These are phyloP conservation scores for Tricholoma sp. DNA, from an alignment of 768 basidiomycete genomes.

Conservation along the genomic window DNA sequence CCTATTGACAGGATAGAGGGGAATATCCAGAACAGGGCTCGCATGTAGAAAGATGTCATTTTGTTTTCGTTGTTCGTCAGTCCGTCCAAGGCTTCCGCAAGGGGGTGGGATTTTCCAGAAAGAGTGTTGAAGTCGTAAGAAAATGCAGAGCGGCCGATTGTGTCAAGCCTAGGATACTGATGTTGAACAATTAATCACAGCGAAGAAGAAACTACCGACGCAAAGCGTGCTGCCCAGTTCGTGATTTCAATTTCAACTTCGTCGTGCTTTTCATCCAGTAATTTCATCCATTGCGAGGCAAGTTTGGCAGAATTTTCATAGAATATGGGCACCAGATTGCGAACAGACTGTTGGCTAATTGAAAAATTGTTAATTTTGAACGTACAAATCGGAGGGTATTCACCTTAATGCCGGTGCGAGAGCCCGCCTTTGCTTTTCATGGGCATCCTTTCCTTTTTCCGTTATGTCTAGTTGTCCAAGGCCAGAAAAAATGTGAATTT, in stretches of 20 bases:
- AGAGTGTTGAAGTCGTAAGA: conserved; percentile 58
- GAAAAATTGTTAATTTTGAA: neutral
- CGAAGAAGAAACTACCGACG: conserved; percentile 31
- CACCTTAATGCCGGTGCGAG: conserved; percentile 58
- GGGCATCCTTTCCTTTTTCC: conserved; percentile 44
- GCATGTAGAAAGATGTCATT: conserved; percentile 56
- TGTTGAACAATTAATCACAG: neutral
- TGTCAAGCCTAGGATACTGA: conserved; percentile 42
- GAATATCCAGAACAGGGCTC: conserved; percentile 56
- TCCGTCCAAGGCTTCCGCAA: conserved; percentile 50
- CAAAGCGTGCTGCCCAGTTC: conserved; percentile 55
- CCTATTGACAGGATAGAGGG: conserved; percentile 52
- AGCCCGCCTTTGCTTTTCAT: conserved; percentile 48
- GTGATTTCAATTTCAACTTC: conserved; percentile 50
- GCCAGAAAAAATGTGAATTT: neutral
- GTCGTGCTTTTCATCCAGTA: conserved; percentile 37
- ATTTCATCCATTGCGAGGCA: conserved; percentile 43
- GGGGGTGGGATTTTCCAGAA: conserved; percentile 38
- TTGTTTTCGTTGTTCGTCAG: conserved; percentile 59
- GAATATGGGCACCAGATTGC: conserved; percentile 45
- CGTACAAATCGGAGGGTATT: conserved; percentile 1
- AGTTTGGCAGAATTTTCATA: conserved; percentile 52
- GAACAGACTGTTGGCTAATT: conserved; percentile 46
- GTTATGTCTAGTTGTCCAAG: neutral
- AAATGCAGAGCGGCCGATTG: conserved; percentile 57